phyloP scores from a whole-genome alignment of 176 grass and related monocot species.

The Thinopyrum elongatum region DNA sequence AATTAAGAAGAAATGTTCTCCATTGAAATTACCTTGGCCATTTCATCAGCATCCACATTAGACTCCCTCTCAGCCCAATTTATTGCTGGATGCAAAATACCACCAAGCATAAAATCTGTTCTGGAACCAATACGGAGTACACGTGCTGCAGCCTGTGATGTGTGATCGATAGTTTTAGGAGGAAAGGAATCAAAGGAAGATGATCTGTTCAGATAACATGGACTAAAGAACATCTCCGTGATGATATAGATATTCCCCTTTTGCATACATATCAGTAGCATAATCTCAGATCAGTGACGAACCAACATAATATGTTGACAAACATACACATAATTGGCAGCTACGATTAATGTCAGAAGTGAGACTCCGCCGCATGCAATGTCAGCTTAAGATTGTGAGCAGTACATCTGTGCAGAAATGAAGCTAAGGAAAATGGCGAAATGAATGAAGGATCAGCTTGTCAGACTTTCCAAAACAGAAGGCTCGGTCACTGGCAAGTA shows the following conservation, averaged over 20 bases:
- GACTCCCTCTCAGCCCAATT: conserved; percentile 83
- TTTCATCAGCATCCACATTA: conserved; percentile 55
- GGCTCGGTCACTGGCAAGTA: neutral
- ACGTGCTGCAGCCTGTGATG: conserved; percentile 85
- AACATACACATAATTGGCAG: conserved; percentile 10
- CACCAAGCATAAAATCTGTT: conserved; percentile 71
- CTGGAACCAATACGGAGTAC: conserved; percentile 65
- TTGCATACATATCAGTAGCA: conserved; percentile 19
- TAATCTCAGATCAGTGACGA: conserved; percentile 37
- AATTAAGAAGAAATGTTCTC: conserved; percentile 11
- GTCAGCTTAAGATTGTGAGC: conserved; percentile 7
- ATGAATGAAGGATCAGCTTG: conserved; percentile 13
- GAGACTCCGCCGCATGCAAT: conserved; percentile 16
- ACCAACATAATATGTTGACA: conserved; percentile 23
- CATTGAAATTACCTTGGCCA: conserved; percentile 61
- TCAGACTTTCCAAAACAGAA: neutral
- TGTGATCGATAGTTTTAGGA: conserved; percentile 68
- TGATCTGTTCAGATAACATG: conserved; percentile 34
- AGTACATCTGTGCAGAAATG: neutral
- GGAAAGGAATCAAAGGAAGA: conserved; percentile 41
- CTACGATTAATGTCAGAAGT: conserved; percentile 13
- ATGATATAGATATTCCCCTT: conserved; percentile 45
- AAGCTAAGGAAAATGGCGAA: neutral
- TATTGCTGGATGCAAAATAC: conserved; percentile 76
- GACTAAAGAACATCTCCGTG: conserved; percentile 32